A percentile compares a stretch with the other conserved stretches of the same genome.
Conservation (phyloP, 768 basidiomycete species). For the Lentinula sp. region DNA sequence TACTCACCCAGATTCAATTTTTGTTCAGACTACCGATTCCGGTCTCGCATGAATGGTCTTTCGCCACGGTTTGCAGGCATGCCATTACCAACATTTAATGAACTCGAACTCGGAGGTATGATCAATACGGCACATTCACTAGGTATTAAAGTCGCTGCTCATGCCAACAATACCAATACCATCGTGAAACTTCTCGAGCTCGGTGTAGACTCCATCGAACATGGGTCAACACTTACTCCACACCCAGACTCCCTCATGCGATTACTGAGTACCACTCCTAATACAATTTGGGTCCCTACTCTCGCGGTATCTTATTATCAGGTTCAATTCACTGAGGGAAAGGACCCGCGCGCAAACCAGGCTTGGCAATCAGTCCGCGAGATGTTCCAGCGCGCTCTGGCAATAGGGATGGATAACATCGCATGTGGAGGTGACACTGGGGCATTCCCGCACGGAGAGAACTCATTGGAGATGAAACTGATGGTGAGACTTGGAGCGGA, state of each 20-base stretch:
- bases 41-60: constrained; percentile 38
- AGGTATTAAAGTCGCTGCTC: constrained; percentile 55
- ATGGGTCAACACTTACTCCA: constrained; percentile 32
- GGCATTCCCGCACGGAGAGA: constrained; percentile 54
- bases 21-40: constrained; percentile 45
- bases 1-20: neutral
- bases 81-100: constrained; percentile 38
- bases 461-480: constrained; percentile 53
- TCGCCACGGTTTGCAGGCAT: constrained; percentile 25
- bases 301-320: constrained; percentile 42
- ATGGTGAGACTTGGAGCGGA: constrained; percentile 53
- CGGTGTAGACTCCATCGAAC: constrained; percentile 53
- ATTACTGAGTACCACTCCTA: constrained; percentile 17
- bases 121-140: constrained; percentile 44
- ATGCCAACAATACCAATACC: constrained; percentile 31
- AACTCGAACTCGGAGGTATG: constrained; percentile 40
- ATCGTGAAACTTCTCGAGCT: constrained; percentile 29
- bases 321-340: constrained; percentile 6
- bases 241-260: constrained; percentile 16
- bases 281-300: constrained; percentile 53
- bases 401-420: constrained; percentile 37
- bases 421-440: constrained; percentile 66
- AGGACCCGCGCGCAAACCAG: constrained; percentile 10
- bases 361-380: constrained; percentile 31
- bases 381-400: constrained; percentile 42